Conservation (phyloP, 116 monocot species). For the Phalaenopsis hybrid region DNA sequence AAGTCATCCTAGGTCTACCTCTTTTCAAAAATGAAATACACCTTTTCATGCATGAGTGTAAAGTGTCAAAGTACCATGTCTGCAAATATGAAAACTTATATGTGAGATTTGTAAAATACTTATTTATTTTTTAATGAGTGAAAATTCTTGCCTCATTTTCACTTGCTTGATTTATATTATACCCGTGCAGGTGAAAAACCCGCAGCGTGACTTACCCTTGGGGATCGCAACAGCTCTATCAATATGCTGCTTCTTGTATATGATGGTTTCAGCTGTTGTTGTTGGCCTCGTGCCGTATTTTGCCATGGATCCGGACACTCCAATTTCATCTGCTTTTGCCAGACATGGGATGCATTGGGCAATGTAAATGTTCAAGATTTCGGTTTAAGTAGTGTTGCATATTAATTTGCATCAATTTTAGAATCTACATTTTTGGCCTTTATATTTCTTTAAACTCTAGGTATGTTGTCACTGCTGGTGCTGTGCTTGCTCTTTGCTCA, state of each 20-base stretch:
- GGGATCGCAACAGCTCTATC: slow-evolving; percentile 71
- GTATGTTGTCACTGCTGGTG: slow-evolving; percentile 77
- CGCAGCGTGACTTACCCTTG: slow-evolving; percentile 79
- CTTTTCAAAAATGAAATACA: too few relatives aligned
- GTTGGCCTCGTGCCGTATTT: slow-evolving; percentile 94
- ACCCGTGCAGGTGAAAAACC: slow-evolving; percentile 71
- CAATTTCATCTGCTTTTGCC: slow-evolving; percentile 89
- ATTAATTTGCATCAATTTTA: not conserved
- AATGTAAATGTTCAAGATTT: slow-evolving; percentile 29
- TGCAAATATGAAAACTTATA: too few relatives aligned
- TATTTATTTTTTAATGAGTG: too few relatives aligned
- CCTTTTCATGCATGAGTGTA: too few relatives aligned
- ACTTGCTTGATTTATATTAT: not conserved
- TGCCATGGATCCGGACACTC: slow-evolving; percentile 92
- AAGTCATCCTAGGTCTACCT: too few relatives aligned
- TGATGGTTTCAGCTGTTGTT: slow-evolving; percentile 81
- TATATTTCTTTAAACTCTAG: slow-evolving; percentile 26
- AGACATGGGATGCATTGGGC: slow-evolving; percentile 89
- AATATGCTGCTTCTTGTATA: slow-evolving; percentile 76
- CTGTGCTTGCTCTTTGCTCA: slow-evolving; percentile 84
- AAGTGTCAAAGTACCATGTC: too few relatives aligned
- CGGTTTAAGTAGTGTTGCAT: not conserved
- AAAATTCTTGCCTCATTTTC: too few relatives aligned
- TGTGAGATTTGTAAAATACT: too few relatives aligned
- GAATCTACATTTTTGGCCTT: not conserved